A percentile compares a stretch with the other conserved stretches of the same genome.
phyloP scores from a whole-genome alignment of 2,329 filamentous ascomycete genomes.

The Orbilia blumenaviensis region DNA sequence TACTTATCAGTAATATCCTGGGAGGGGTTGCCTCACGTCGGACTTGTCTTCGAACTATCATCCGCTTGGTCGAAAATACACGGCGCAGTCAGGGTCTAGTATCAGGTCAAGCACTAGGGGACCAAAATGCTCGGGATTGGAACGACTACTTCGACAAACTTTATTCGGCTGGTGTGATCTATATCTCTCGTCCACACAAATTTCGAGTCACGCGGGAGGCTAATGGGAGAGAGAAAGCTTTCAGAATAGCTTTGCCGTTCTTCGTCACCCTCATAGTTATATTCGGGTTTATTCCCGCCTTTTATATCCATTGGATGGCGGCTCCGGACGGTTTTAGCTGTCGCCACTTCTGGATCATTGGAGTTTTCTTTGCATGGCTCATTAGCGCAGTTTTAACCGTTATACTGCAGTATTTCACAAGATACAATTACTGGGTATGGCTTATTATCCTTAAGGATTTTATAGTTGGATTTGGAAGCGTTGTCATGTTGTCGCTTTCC shows the following conservation, averaged over 20 bases:
- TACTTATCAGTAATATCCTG: not conserved
- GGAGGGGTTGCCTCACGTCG: not conserved
- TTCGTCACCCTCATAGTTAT: not conserved
- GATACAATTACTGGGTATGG: not conserved
- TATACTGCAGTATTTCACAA: not conserved
- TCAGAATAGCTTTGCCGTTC: not conserved
- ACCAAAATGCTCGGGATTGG: not conserved
- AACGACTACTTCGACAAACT: not conserved
- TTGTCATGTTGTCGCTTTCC: not conserved
- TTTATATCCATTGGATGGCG: not conserved
- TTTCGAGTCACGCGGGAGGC: not conserved
- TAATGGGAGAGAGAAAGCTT: not conserved
- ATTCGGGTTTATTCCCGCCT: constrained; percentile 7
- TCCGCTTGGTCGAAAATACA: not conserved
- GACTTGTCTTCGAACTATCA: not conserved
- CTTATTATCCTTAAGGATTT: not conserved
- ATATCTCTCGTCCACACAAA: not conserved
- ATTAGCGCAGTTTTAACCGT: not conserved
- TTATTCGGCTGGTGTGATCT: not conserved
- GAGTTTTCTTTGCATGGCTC: not conserved
- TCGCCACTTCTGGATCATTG: not conserved
- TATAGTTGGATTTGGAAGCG: not conserved
- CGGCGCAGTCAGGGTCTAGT: not conserved
- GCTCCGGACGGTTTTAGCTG: not conserved
- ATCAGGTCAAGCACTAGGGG: not conserved